Percentiles rank a stretch among this genome's conserved stretches.
These are phyloP conservation scores for Huiozyma sinensis DNA, from an alignment of 805 yeast genomes.

Conservation along the genomic window DNA sequence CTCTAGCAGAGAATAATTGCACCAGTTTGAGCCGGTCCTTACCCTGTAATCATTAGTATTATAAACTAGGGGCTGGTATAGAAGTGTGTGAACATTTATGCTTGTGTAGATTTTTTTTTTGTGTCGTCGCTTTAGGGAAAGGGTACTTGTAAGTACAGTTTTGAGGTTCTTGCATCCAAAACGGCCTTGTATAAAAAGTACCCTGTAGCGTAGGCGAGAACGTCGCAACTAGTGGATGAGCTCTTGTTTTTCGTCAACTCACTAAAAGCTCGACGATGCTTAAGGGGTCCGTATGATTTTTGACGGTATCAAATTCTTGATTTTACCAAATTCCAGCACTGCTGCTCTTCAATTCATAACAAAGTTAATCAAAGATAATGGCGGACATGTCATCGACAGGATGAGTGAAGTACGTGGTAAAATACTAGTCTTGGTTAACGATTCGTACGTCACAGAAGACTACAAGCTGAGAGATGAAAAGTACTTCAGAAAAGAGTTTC, in stretches of 20 bases:
- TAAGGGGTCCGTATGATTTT: slow-evolving; percentile 4
- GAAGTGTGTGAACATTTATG: slow-evolving; percentile 24
- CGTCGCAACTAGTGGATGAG: no score
- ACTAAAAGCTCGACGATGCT: no score
- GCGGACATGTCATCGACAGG: slow-evolving; percentile 11
- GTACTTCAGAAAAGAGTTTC: slow-evolving; percentile 17
- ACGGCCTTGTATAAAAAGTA: no score
- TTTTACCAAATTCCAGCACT: slow-evolving; percentile 16
- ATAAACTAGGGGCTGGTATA: slow-evolving; percentile 22
- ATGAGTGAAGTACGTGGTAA: slow-evolving; percentile 2
- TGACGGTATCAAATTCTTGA: slow-evolving; percentile 3
- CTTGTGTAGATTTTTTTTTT: neutral
- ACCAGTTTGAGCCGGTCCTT: slow-evolving; percentile 23
- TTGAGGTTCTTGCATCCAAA: no score
- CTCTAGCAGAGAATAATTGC: slow-evolving; percentile 16
- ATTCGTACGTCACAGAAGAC: slow-evolving; percentile 14
- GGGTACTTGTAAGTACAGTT: no score
- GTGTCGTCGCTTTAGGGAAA: neutral
- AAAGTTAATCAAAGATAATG: slow-evolving; percentile 12
- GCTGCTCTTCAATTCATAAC: slow-evolving; percentile 9
- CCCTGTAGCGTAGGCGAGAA: no score
- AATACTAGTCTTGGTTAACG: slow-evolving; percentile 15
- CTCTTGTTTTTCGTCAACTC: no score
- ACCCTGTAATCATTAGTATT: neutral
- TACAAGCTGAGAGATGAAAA: slow-evolving; percentile 6